Conservation (phyloP, 1,284 basidiomycete species). For the Rhodotorula sp. region DNA sequence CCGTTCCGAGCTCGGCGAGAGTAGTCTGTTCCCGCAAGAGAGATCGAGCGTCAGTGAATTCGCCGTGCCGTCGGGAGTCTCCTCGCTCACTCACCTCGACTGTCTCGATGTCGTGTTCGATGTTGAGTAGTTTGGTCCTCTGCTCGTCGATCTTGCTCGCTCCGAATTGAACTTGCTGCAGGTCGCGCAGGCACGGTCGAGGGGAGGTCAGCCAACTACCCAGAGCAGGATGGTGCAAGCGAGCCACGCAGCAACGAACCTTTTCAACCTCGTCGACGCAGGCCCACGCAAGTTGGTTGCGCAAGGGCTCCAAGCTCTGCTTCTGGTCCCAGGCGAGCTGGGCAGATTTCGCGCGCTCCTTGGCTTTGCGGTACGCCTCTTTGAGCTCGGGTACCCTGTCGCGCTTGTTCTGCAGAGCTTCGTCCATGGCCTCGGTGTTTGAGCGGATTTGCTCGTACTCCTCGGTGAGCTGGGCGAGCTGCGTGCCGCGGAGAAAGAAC, state of each 20-base stretch:
- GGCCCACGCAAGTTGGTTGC: conserved; percentile 84
- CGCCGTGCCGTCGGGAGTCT: too few relatives aligned
- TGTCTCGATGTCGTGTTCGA: conserved; percentile 28
- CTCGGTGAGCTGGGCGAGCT: conserved; percentile 79
- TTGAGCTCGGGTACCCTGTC: conserved; percentile 72
- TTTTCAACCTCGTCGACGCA: conserved; percentile 67
- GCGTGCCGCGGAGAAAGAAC: conserved; percentile 94
- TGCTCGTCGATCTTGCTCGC: conserved; percentile 33
- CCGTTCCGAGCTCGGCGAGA: conserved; percentile 51
- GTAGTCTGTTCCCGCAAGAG: neutral
- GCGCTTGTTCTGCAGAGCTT: conserved; percentile 49
- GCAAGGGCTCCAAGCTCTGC: conserved; percentile 65
- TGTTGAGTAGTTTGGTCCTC: conserved; percentile 50
- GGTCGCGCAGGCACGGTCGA: too few relatives aligned
- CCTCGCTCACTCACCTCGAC: conserved; percentile 3
- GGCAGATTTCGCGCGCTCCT: conserved; percentile 66
- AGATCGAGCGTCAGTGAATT: too few relatives aligned
- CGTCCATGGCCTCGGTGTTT: conserved; percentile 56
- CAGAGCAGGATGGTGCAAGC: too few relatives aligned
- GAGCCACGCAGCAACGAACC: conserved; percentile 49
- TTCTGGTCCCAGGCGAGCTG: conserved; percentile 69
- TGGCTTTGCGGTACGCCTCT: conserved; percentile 61
- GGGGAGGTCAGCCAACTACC: too few relatives aligned
- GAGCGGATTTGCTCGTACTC: conserved; percentile 76
- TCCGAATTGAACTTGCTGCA: conserved; percentile 13